Evolutionary conservation across 1,284 basidiomycete species (phyloP).

Genomic region (Apiotrichum gracile): DNA sequence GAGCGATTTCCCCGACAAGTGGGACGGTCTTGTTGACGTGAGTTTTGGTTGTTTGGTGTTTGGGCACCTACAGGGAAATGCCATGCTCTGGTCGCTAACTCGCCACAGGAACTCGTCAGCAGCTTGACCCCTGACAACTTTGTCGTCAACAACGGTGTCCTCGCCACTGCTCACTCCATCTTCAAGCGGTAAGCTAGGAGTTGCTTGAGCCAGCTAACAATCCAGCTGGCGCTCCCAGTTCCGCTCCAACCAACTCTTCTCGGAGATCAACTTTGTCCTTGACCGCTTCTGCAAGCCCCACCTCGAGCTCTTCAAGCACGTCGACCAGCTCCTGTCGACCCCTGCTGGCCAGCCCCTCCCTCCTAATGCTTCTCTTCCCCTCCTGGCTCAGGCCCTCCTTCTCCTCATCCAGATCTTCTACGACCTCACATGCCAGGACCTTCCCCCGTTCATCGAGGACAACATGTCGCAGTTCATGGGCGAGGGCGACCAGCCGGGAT

Average conservation of each 20-base stretch:
- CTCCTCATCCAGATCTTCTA: slow-evolving; percentile 83
- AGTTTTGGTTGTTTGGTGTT: slow-evolving; percentile 34
- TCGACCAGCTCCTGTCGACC: slow-evolving; percentile 49
- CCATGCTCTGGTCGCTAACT: slow-evolving; percentile 1
- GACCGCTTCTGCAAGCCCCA: slow-evolving; percentile 76
- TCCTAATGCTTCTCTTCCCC: slow-evolving; percentile 41
- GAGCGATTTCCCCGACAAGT: slow-evolving; percentile 76
- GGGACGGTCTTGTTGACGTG: slow-evolving; percentile 80
- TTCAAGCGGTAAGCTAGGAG: slow-evolving; percentile 58
- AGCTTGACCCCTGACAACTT: slow-evolving; percentile 74
- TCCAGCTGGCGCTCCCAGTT: slow-evolving; percentile 78
- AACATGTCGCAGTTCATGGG: slow-evolving; percentile 74
- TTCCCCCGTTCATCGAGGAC: slow-evolving; percentile 93
- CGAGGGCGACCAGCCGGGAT: slow-evolving; percentile 53
- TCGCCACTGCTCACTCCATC: slow-evolving; percentile 93
- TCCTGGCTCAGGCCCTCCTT: slow-evolving; percentile 66
- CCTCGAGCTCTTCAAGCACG: slow-evolving; percentile 67
- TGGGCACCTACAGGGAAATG: not conserved
- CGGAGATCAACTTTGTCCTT: slow-evolving; percentile 89
- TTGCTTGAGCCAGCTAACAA: not conserved
- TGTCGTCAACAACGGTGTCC: slow-evolving; percentile 78
- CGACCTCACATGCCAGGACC: slow-evolving; percentile 90
- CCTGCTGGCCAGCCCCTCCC: slow-evolving; percentile 39
- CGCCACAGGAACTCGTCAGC: slow-evolving; percentile 67
- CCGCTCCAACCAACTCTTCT: slow-evolving; percentile 72